Percentiles rank a stretch among this genome's conserved stretches.
Conservation (phyloP, 1,139 yeast genomes). For the Geotrichum fermentans region DNA sequence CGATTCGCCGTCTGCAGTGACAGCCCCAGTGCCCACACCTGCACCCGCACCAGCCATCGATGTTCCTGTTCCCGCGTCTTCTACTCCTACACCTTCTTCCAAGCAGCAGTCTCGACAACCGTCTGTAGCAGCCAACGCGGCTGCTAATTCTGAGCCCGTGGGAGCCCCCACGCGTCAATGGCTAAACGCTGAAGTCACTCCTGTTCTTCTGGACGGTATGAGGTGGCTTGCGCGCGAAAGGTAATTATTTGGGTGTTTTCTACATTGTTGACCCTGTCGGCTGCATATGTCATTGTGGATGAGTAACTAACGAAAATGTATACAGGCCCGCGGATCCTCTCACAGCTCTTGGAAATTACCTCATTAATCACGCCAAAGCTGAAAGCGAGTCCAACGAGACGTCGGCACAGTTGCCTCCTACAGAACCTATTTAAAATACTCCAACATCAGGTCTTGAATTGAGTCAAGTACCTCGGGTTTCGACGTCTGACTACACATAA, state of each 20-base stretch:
- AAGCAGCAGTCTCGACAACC: conserved; percentile 3
- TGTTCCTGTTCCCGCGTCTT: not conserved
- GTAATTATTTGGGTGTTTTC: too few relatives aligned
- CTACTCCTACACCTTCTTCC: not conserved
- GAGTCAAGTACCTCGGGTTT: not conserved
- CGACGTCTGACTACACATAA: conserved; percentile 23
- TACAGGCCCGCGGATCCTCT: conserved; percentile 63
- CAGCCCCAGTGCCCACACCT: not conserved
- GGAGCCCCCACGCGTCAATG: conserved; percentile 80
- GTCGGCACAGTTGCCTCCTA: not conserved
- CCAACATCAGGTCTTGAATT: not conserved
- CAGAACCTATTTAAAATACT: not conserved
- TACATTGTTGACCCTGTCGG: too few relatives aligned
- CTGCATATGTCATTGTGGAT: too few relatives aligned
- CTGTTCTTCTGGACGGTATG: conserved; percentile 64
- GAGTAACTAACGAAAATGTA: not conserved
- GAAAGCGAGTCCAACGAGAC: not conserved
- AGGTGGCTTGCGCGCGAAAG: conserved; percentile 48
- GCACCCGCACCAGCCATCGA: not conserved
- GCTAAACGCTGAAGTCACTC: conserved; percentile 67
- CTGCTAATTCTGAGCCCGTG: conserved; percentile 38
- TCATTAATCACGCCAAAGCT: conserved; percentile 40
- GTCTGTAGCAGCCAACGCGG: conserved; percentile 5
- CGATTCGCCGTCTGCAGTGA: not conserved
- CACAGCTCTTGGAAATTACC: conserved; percentile 61